phyloP scores from a whole-genome alignment of 2,329 filamentous ascomycete species.

The Botrytis byssoidea region DNA sequence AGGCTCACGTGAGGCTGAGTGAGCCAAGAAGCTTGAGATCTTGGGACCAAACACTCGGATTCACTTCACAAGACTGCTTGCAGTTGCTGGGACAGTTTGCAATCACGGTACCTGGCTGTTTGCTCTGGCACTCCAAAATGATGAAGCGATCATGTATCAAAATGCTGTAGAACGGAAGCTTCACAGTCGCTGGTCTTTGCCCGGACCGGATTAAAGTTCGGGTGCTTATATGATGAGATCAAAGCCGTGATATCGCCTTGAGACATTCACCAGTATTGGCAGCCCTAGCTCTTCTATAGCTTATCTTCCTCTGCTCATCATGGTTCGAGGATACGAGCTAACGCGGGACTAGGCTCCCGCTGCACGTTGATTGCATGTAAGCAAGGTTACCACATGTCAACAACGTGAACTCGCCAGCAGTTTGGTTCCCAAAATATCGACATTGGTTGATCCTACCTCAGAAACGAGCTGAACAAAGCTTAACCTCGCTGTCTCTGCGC shows the following conservation, averaged over 20 bases:
- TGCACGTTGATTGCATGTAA: background rate
- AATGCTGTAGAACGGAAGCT: background rate
- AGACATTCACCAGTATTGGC: background rate
- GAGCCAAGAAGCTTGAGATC: background rate
- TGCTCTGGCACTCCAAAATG: background rate
- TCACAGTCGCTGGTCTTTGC: background rate
- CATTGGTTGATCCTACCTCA: background rate
- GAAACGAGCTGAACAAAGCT: constrained; percentile 3
- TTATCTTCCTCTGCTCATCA: background rate
- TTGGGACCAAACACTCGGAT: background rate
- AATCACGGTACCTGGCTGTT: background rate
- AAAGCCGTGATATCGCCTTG: background rate
- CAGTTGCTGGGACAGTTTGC: background rate
- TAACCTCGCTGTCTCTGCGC: background rate
- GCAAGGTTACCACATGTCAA: constrained; percentile 9
- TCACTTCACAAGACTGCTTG: background rate
- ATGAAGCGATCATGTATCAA: background rate
- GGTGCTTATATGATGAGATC: background rate
- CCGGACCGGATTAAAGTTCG: background rate
- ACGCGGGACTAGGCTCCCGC: background rate
- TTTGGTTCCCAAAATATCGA: background rate
- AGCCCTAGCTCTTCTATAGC: background rate
- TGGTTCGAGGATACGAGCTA: background rate
- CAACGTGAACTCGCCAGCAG: background rate
- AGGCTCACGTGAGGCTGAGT: background rate